Evolutionary conservation across 116 monocot genomes (phyloP).

Genomic region (Posidonia oceanica): DNA sequence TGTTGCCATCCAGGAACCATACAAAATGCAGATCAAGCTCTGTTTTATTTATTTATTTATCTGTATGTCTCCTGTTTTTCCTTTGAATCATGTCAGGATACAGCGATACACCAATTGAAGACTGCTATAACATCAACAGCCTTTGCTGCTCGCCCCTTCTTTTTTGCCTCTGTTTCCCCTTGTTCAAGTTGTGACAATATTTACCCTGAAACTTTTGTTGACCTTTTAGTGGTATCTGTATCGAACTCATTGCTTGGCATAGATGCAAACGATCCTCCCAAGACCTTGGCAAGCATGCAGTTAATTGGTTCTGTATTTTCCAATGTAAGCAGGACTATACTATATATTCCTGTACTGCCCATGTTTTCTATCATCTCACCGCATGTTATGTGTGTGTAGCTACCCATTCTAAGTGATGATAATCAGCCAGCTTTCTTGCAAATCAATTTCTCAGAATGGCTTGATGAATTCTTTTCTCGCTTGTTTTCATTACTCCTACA

Average conservation of each 20-base stretch:
- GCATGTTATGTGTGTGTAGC: conserved; percentile 27
- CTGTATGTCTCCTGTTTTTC: neutral
- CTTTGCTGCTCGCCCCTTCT: conserved; percentile 63
- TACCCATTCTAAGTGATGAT: conserved; percentile 42
- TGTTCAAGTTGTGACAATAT: conserved; percentile 18
- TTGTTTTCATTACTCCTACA: conserved; percentile 87
- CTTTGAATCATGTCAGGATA: conserved; percentile 41
- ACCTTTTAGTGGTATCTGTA: conserved; percentile 52
- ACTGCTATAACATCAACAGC: conserved; percentile 87
- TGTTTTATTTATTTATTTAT: neutral
- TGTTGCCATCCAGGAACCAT: too few relatives aligned
- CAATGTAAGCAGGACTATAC: conserved; percentile 47
- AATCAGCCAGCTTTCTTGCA: conserved; percentile 44
- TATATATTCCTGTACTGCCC: neutral
- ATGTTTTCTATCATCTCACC: neutral
- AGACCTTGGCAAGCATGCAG: conserved; percentile 95
- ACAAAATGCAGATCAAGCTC: too few relatives aligned
- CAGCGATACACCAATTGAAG: conserved; percentile 98
- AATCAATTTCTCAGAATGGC: conserved; percentile 82
- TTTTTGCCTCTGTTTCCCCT: conserved; percentile 44
- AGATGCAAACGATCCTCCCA: conserved; percentile 99
- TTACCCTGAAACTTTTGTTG: conserved; percentile 23
- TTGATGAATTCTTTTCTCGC: conserved; percentile 92
- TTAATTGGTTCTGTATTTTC: conserved; percentile 92
- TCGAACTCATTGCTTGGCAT: conserved; percentile 96